Percentiles rank a stretch among this genome's conserved stretches.
phyloP scores from a whole-genome alignment of 2,329 filamentous ascomycete genomes.

The Capronia coronata region DNA sequence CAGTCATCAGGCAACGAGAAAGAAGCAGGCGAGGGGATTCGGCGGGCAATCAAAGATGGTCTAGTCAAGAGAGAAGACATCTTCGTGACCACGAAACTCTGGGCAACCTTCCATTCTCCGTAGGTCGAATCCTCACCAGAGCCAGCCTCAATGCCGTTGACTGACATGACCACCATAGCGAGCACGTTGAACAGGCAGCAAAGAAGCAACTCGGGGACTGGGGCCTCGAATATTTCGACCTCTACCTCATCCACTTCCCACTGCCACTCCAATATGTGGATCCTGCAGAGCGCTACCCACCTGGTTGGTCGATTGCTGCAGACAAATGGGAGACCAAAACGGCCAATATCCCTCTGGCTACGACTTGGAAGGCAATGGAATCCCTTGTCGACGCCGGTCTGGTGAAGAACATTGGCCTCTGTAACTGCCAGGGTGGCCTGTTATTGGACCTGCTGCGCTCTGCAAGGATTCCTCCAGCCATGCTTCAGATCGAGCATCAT shows the following conservation, averaged over 20 bases:
- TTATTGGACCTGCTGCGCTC: constrained; percentile 36
- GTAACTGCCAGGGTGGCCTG: constrained; percentile 54
- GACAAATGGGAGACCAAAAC: constrained; percentile 24
- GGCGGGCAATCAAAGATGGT: constrained; percentile 30
- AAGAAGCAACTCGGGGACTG: constrained; percentile 53
- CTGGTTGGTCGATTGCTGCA: constrained; percentile 21
- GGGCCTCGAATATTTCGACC: constrained; percentile 59
- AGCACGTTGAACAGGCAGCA: constrained; percentile 43
- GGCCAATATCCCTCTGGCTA: constrained; percentile 25
- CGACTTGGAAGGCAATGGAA: constrained; percentile 58
- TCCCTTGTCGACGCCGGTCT: constrained; percentile 50
- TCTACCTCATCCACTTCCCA: constrained; percentile 50
- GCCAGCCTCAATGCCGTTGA: too few relatives aligned
- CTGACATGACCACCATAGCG: background rate
- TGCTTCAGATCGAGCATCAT: constrained; percentile 31
- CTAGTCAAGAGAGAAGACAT: constrained; percentile 34
- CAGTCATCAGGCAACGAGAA: constrained; percentile 35
- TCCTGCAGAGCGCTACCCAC: constrained; percentile 16
- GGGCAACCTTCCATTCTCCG: constrained; percentile 33
- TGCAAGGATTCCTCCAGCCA: constrained; percentile 30
- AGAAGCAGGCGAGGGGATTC: constrained; percentile 37
- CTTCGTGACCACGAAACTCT: constrained; percentile 38
- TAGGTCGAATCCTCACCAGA: constrained; percentile 4
- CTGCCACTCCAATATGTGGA: constrained; percentile 27
- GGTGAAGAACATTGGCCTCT: constrained; percentile 62